A percentile compares a stretch with the other conserved stretches of the same genome.
phyloP scores from a whole-genome alignment of 164 flowering plant genomes.

The Piper betle region DNA sequence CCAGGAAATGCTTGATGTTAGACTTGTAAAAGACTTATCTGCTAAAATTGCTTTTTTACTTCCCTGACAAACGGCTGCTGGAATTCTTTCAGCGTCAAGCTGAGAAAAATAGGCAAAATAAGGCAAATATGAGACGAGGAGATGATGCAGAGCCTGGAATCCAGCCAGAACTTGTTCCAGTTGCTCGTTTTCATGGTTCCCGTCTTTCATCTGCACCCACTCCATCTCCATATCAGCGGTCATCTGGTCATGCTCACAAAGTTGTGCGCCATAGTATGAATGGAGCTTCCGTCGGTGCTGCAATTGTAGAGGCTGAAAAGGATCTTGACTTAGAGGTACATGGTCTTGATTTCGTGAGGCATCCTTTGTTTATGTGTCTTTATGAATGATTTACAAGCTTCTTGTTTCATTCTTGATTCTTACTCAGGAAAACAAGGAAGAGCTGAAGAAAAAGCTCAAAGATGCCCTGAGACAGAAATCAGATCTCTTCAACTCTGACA shows the following conservation, averaged over 20 bases:
- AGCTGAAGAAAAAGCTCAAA: conserved; percentile 71
- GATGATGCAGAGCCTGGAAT: conserved; percentile 67
- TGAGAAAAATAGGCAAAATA: conserved; percentile 75
- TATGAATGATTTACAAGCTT: background rate
- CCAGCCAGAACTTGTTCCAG: conserved; percentile 59
- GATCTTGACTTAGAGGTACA: conserved; percentile 60
- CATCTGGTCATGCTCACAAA: conserved; percentile 25
- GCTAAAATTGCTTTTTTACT: background rate
- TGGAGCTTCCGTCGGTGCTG: conserved; percentile 75
- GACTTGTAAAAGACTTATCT: too few species aligned
- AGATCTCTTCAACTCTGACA: conserved; percentile 54
- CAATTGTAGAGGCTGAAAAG: conserved; percentile 91
- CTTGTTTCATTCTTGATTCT: conserved; percentile 8
- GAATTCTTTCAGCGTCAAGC: conserved; percentile 55
- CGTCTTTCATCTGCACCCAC: conserved; percentile 73
- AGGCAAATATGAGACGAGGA: conserved; percentile 58
- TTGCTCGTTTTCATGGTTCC: conserved; percentile 63
- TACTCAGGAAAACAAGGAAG: conserved; percentile 71
- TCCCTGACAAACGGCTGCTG: background rate
- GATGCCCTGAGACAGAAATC: conserved; percentile 65
- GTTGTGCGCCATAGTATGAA: conserved; percentile 36
- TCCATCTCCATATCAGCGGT: conserved; percentile 56
- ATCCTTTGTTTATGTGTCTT: background rate
- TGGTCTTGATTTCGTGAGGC: conserved; percentile 15
- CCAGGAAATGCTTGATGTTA: background rate